These are phyloP conservation scores for Cercospora sojina DNA, from an alignment of 2,329 filamentous ascomycete species.

Conservation along the genomic window DNA sequence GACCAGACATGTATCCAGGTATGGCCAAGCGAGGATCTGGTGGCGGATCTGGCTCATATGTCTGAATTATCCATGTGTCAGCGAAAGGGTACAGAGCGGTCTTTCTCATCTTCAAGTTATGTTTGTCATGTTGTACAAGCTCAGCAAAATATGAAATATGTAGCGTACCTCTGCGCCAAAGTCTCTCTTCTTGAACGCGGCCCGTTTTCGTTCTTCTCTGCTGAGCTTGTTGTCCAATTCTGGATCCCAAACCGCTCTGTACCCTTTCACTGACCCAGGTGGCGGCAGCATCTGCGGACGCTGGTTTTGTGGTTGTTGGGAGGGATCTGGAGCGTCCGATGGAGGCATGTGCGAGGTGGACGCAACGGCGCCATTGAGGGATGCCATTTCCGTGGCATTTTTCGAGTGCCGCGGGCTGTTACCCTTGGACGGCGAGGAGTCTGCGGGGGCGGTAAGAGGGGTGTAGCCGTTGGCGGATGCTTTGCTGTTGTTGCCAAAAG, in stretches of 20 bases:
- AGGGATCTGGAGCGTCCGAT: slow-evolving; percentile 32
- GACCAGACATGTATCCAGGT: slow-evolving; percentile 57
- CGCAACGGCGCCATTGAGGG: slow-evolving; percentile 26
- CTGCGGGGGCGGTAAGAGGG: slow-evolving; percentile 61
- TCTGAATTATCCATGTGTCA: slow-evolving; percentile 55
- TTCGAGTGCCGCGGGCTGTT: slow-evolving; percentile 50
- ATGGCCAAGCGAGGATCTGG: slow-evolving; percentile 78
- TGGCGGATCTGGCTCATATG: slow-evolving; percentile 63
- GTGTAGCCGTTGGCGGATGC: slow-evolving; percentile 58
- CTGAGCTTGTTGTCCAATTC: slow-evolving; percentile 59
- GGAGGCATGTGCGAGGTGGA: slow-evolving; percentile 26
- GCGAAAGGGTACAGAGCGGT: slow-evolving; percentile 44
- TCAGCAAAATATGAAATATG: slow-evolving; percentile 40
- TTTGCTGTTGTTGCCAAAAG: slow-evolving; percentile 57
- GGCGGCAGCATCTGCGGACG: slow-evolving; percentile 51
- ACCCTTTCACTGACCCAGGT: slow-evolving; percentile 56
- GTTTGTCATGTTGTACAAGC: slow-evolving; percentile 39
- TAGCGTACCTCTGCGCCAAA: slow-evolving; percentile 46
- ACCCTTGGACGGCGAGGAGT: slow-evolving; percentile 62
- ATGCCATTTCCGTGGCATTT: slow-evolving; percentile 30
- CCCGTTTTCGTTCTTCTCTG: slow-evolving; percentile 55
- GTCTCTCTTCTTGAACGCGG: slow-evolving; percentile 37
- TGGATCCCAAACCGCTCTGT: slow-evolving; percentile 62
- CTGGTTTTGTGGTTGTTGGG: slow-evolving; percentile 43
- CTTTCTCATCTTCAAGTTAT: slow-evolving; percentile 36